Evolutionary conservation across 257 asterid genomes (phyloP).

Genomic region (Solanum piurae): DNA sequence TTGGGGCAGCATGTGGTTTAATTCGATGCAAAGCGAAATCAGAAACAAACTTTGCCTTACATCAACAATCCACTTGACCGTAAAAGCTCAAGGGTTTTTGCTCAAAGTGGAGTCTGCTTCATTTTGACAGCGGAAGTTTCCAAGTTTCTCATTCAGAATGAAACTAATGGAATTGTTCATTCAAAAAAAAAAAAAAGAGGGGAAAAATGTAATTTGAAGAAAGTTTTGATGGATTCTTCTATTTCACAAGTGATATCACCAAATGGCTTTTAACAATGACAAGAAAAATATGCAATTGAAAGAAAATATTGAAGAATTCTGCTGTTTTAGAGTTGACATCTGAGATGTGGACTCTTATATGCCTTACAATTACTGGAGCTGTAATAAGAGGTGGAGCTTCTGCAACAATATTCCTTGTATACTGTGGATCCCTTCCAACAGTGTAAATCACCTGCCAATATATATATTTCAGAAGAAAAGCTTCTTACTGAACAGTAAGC

Average conservation of each 20-base stretch:
- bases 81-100: background rate
- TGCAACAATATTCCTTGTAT: slow-evolving; percentile 55
- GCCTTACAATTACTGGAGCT: slow-evolving; percentile 73
- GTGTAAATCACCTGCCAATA: slow-evolving; percentile 74
- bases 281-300: background rate
- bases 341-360: background rate
- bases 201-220: background rate
- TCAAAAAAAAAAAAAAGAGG: background rate
- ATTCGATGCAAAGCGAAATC: background rate
- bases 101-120: background rate
- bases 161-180: background rate
- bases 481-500: background rate
- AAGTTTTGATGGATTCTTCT: background rate
- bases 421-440: slow-evolving; percentile 81
- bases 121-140: background rate
- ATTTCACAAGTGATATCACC: background rate
- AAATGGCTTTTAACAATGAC: background rate
- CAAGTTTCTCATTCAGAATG: background rate
- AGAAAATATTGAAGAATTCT: background rate
- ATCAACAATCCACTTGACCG: background rate
- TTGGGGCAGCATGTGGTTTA: background rate
- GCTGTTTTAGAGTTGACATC: background rate
- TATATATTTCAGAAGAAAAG: background rate
- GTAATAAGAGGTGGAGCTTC: slow-evolving; percentile 66
- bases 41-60: background rate